These are phyloP conservation scores for Aspergillus melleus DNA, from an alignment of 2,329 filamentous ascomycete species.

Conservation along the genomic window DNA sequence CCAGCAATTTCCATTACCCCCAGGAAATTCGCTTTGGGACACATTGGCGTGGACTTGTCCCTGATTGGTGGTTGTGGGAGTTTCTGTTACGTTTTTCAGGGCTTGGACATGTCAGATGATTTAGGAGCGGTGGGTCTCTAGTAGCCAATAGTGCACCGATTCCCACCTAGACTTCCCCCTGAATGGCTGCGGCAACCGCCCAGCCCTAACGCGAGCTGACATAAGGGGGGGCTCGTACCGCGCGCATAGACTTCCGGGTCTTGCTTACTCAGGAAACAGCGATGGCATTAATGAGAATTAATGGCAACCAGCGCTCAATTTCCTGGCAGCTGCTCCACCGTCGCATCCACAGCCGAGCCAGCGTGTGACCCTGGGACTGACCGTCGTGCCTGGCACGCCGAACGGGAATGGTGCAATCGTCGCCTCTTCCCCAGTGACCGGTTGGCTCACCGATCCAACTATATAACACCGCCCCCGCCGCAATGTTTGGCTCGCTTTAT, in stretches of 20 bases:
- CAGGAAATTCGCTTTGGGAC: constrained; percentile 23
- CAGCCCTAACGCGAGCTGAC: neutral
- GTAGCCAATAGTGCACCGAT: neutral
- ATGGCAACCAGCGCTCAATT: neutral
- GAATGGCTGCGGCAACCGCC: neutral
- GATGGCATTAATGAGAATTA: neutral
- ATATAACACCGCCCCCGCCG: neutral
- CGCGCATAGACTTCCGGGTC: neutral
- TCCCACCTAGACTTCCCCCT: neutral
- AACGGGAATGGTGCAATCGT: constrained; percentile 1
- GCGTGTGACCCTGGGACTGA: constrained; percentile 1
- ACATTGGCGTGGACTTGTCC: constrained; percentile 4
- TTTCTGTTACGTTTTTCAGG: constrained; percentile 42
- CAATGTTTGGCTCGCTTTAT: constrained; percentile 2
- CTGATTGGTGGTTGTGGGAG: constrained; percentile 29
- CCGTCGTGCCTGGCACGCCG: constrained; percentile 1
- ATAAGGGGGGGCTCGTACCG: neutral
- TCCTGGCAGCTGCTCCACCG: neutral
- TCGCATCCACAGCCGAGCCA: neutral
- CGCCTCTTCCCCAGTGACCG: neutral
- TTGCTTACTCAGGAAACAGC: neutral
- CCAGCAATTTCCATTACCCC: constrained; percentile 27
- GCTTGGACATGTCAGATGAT: constrained; percentile 35
- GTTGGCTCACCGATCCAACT: neutral
- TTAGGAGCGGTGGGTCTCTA: neutral